Evolutionary conservation across 495 filamentous ascomycete genomes (phyloP).

Genomic region (Trichocladium uniseriatum): DNA sequence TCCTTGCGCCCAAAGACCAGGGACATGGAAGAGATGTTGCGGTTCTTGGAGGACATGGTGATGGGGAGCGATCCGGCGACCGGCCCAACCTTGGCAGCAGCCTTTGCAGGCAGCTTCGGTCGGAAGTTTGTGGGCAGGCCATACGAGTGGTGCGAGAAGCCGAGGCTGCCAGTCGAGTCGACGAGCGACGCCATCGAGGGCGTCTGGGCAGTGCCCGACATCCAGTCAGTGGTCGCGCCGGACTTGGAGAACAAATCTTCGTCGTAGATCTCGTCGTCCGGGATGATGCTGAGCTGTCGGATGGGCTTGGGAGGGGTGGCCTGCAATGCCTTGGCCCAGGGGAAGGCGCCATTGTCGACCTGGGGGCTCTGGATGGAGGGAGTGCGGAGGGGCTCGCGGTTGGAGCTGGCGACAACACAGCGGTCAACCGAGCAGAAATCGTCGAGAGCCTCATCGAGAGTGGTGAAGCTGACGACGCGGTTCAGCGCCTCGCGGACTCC

Average conservation of each 20-base stretch:
- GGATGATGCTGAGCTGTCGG: conserved; percentile 81
- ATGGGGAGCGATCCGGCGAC: conserved; percentile 74
- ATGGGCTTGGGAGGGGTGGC: conserved; percentile 61
- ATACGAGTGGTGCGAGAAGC: conserved; percentile 56
- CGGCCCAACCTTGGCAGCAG: conserved; percentile 23
- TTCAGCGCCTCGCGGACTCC: conserved; percentile 66
- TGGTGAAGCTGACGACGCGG: conserved; percentile 83
- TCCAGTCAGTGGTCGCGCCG: conserved; percentile 63
- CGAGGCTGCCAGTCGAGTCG: conserved; percentile 54
- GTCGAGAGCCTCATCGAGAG: conserved; percentile 72
- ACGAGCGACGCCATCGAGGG: conserved; percentile 72
- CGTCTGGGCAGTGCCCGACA: conserved; percentile 54
- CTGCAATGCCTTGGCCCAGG: conserved; percentile 88
- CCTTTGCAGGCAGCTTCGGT: conserved; percentile 25
- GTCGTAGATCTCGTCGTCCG: conserved; percentile 62
- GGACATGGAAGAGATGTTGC: conserved; percentile 57
- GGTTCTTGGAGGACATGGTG: conserved; percentile 51
- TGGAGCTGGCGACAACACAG: conserved; percentile 63
- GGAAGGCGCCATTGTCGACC: conserved; percentile 72
- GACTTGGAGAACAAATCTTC: conserved; percentile 85
- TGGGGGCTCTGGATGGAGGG: conserved; percentile 88
- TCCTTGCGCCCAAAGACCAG: conserved; percentile 69
- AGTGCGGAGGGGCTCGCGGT: conserved; percentile 90
- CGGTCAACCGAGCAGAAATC: conserved; percentile 86
- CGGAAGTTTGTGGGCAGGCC: conserved; percentile 34